Evolutionary conservation across 2,329 filamentous ascomycete species (phyloP), one percentile per base, ranked within the genome.

Genomic region (Bipolaris cookei): DNA sequence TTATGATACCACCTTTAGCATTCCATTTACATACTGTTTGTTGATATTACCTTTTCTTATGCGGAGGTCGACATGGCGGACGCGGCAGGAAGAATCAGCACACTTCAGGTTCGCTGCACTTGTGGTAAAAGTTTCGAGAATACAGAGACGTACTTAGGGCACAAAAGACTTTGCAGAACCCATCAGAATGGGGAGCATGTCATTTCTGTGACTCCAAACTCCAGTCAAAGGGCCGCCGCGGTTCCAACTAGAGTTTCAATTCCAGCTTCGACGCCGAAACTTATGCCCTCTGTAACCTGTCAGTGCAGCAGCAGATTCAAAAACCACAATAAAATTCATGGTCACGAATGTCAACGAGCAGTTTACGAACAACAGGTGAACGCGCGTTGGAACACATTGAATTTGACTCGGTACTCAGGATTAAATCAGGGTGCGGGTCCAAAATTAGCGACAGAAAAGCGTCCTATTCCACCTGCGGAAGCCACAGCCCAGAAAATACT

Each of bases 61-160:
- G 25, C 25, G 25, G 25, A 28, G 25, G 25, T 28, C 25, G 25
- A 28, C 8, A 28, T 28, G 25, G 25, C 25, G 25, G 25, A 28
- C 25, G 25, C 25, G 25, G 25, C 25, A 28, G 25, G 25, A 28
- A 28, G 25, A 28, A 28, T 28, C 25, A 28, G 25, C 25, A 28
- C 25, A 28, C 25, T 28, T 8, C 25, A 28, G 51, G 43, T 54
- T 48, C 43, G 43, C 51, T 54, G 52, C 44, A 25, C 44, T 16
- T 54, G 52, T 23, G 38, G 52, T 48, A 44, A 54, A 48, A 37
- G 37, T 43, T 49, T 54, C 45, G 45, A 49, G 52, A 54, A 54
- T 16, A 25, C 37, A 11, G 52, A 54, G 44, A 44, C 52, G 28
- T 54, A 54, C 44, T 43, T 49, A 20, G 13, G 45, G 37, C 52